Evolutionary conservation across 2,329 filamentous ascomycete genomes (phyloP).

Genomic region (Trichoderma sp.): DNA sequence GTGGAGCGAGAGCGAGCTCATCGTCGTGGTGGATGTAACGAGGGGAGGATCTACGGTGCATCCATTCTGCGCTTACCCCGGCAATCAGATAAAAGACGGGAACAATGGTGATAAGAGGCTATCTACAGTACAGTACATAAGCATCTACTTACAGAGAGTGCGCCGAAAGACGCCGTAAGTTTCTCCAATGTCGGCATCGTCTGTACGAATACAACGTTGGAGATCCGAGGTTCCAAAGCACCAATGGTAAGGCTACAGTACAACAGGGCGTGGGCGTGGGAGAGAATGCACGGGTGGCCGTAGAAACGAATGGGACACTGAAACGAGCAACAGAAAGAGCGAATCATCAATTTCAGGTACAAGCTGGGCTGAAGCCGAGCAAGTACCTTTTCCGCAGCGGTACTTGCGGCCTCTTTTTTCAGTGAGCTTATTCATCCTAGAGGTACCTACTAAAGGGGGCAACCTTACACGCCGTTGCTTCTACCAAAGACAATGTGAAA

Average conservation of each 20-base stretch:
- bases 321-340: background rate
- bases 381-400: slow-evolving; percentile 14
- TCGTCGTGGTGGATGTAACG: background rate
- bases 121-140: too few relatives aligned
- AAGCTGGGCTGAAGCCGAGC: background rate
- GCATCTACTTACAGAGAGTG: too few relatives aligned
- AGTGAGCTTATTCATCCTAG: too few relatives aligned
- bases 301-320: background rate
- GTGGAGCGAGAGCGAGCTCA: too few relatives aligned
- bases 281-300: background rate
- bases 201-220: too few relatives aligned
- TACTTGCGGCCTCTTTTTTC: background rate
- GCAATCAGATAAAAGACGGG: background rate
- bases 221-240: background rate
- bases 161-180: background rate
- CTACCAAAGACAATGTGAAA: too few relatives aligned
- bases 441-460: too few relatives aligned
- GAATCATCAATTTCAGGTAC: background rate
- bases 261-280: too few relatives aligned
- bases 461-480: background rate
- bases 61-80: slow-evolving; percentile 7
- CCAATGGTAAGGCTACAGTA: too few relatives aligned
- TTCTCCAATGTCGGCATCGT: background rate
- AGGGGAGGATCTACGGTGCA: slow-evolving; percentile 21
- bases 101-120: too few relatives aligned